Conservation (phyloP, 345 rosid genomes). For the Syzygium oleosum region DNA sequence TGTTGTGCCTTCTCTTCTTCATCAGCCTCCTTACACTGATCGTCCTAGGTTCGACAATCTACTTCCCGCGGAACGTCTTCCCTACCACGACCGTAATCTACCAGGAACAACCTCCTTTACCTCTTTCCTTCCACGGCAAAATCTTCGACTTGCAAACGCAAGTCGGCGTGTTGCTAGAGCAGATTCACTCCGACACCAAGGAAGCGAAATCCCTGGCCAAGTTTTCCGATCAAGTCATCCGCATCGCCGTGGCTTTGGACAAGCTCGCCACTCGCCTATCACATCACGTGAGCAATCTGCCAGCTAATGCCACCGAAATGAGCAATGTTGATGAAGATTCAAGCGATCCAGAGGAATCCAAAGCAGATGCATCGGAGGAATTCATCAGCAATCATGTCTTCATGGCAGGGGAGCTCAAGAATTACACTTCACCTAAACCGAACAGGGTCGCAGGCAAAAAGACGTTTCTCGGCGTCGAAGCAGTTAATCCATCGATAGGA, state of each 20-base stretch:
- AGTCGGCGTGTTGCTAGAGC: slow-evolving; percentile 27
- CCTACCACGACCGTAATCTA: not conserved
- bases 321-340: slow-evolving; percentile 24
- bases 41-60: slow-evolving; percentile 15
- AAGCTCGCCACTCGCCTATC: slow-evolving; percentile 25
- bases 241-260: slow-evolving; percentile 33
- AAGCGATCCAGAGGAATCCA: slow-evolving; percentile 21
- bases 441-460: slow-evolving; percentile 31
- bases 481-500: slow-evolving; percentile 34
- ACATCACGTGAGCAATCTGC: not conserved
- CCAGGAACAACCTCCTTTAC: slow-evolving; percentile 2
- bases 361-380: slow-evolving; percentile 11
- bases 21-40: slow-evolving; percentile 16
- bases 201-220: slow-evolving; percentile 11
- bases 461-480: slow-evolving; percentile 40
- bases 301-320: not conserved
- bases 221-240: slow-evolving; percentile 41
- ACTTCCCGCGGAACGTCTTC: slow-evolving; percentile 8
- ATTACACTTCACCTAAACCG: slow-evolving; percentile 30
- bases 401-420: slow-evolving; percentile 31
- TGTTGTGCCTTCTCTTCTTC: slow-evolving; percentile 19
- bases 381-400: slow-evolving; percentile 5
- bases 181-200: slow-evolving; percentile 20
- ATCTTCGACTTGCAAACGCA: slow-evolving; percentile 27
- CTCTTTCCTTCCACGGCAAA: slow-evolving; percentile 19